Percentiles rank a stretch among this genome's conserved stretches.
Evolutionary conservation across 148 eudicot species (phyloP).

Genomic region (Selenicereus undatus): DNA sequence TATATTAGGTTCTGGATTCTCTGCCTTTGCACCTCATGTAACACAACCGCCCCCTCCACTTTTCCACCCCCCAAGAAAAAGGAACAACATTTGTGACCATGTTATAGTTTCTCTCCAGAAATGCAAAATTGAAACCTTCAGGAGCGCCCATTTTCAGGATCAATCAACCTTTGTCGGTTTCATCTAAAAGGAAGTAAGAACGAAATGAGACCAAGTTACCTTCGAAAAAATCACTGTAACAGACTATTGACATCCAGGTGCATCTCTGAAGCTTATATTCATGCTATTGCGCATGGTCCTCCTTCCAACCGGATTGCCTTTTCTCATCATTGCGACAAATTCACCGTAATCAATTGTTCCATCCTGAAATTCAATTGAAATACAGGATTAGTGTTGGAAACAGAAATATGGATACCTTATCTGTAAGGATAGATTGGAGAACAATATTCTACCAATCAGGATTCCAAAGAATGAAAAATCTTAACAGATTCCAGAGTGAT

Average conservation of each 20-base stretch:
- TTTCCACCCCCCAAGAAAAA: background rate
- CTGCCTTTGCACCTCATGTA: too few relatives aligned
- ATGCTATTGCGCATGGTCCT: slow-evolving; percentile 81
- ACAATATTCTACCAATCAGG: background rate
- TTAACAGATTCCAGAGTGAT: background rate
- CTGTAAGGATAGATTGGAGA: background rate
- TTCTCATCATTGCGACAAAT: slow-evolving; percentile 97
- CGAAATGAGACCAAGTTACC: slow-evolving; percentile 15
- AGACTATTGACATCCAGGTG: slow-evolving; percentile 45
- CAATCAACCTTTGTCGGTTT: background rate
- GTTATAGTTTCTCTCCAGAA: too few relatives aligned
- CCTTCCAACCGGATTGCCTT: slow-evolving; percentile 88
- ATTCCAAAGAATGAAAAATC: background rate
- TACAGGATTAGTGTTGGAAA: background rate
- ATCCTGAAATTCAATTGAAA: slow-evolving; percentile 45
- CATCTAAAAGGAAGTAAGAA: background rate
- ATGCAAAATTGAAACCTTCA: too few relatives aligned
- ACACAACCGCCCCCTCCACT: background rate
- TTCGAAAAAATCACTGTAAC: slow-evolving; percentile 8
- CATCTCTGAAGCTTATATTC: slow-evolving; percentile 79
- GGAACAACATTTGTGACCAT: too few relatives aligned
- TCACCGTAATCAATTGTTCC: slow-evolving; percentile 91
- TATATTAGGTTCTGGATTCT: background rate
- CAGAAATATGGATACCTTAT: background rate
- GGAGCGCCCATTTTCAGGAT: background rate